phyloP scores from a whole-genome alignment of 805 yeast species.

The Komagataella mondaviorum region DNA sequence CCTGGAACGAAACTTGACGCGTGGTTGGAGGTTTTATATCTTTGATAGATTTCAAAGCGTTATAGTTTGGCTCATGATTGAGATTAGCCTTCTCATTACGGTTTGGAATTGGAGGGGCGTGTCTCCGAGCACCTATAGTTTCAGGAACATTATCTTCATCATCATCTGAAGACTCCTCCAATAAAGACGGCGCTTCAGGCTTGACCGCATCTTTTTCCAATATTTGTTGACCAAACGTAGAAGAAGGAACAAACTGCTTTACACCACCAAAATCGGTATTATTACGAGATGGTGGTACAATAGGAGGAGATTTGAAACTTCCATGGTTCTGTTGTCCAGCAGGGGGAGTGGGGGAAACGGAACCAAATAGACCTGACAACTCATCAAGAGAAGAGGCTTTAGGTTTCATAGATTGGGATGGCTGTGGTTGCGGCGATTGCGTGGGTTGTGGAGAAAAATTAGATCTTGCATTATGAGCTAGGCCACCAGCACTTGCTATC shows the following conservation, averaged over 20 bases:
- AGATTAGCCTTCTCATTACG: slow-evolving; percentile 21
- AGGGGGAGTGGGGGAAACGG: slow-evolving; percentile 41
- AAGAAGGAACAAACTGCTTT: slow-evolving; percentile 60
- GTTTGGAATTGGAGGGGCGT: slow-evolving; percentile 20
- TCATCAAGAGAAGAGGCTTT: slow-evolving; percentile 21
- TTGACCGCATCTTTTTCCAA: slow-evolving; percentile 16
- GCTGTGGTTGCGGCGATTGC: slow-evolving; percentile 7
- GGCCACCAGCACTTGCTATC: slow-evolving; percentile 13
- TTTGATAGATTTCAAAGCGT: slow-evolving; percentile 26
- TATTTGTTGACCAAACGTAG: slow-evolving; percentile 74
- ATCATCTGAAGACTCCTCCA: slow-evolving; percentile 19
- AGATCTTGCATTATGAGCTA: slow-evolving; percentile 6
- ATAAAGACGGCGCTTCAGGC: slow-evolving; percentile 13
- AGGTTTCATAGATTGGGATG: slow-evolving; percentile 12
- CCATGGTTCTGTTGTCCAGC: not conserved
- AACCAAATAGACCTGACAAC: slow-evolving; percentile 48
- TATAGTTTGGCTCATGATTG: slow-evolving; percentile 26
- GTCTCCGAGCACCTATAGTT: slow-evolving; percentile 8
- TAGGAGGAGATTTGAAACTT: slow-evolving; percentile 16
- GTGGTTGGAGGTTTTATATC: not conserved
- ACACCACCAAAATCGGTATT: slow-evolving; percentile 16
- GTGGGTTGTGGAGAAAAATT: slow-evolving; percentile 4
- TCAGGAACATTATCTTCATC: slow-evolving; percentile 20
- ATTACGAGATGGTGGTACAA: slow-evolving; percentile 14
- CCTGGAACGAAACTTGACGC: not conserved